Conservation (phyloP, 495 filamentous ascomycete species). For the Hyaloscypha variabilis region DNA sequence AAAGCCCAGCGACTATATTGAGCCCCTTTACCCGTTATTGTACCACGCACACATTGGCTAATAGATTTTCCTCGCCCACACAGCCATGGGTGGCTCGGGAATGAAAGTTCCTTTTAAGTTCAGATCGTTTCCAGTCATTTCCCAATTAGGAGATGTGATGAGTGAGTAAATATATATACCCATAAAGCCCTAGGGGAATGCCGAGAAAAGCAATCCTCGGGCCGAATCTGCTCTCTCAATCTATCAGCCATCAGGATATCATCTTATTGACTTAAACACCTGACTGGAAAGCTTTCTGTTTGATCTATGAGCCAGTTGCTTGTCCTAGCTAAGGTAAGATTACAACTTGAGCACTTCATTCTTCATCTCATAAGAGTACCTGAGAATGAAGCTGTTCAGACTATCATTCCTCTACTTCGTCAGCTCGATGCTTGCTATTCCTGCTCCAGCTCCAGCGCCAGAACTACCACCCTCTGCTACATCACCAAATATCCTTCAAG, state of each 20-base stretch:
- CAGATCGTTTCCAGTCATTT: not conserved
- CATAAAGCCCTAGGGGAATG: not conserved
- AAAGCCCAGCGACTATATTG: not conserved
- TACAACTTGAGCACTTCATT: not conserved
- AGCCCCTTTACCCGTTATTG: too few species aligned
- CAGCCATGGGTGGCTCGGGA: not conserved
- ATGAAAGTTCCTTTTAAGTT: not conserved
- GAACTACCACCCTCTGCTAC: too few species aligned
- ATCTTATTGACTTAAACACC: too few species aligned
- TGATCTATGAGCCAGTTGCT: not conserved
- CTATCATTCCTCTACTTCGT: not conserved
- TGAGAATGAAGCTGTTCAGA: not conserved
- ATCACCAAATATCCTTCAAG: not conserved
- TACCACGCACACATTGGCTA: not conserved
- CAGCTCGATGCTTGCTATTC: not conserved
- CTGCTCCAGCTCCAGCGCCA: not conserved
- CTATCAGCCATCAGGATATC: not conserved
- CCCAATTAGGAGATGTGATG: not conserved
- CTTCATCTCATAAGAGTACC: not conserved
- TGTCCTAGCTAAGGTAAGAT: too few species aligned
- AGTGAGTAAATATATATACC: not conserved
- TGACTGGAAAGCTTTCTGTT: too few species aligned
- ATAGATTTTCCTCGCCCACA: not conserved
- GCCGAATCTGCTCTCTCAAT: not conserved
- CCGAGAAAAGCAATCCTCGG: not conserved